Evolutionary conservation across 78 protist genomes (phyloP), one percentile per base, ranked within the genome.

Genomic region (Guillardia theta): DNA sequence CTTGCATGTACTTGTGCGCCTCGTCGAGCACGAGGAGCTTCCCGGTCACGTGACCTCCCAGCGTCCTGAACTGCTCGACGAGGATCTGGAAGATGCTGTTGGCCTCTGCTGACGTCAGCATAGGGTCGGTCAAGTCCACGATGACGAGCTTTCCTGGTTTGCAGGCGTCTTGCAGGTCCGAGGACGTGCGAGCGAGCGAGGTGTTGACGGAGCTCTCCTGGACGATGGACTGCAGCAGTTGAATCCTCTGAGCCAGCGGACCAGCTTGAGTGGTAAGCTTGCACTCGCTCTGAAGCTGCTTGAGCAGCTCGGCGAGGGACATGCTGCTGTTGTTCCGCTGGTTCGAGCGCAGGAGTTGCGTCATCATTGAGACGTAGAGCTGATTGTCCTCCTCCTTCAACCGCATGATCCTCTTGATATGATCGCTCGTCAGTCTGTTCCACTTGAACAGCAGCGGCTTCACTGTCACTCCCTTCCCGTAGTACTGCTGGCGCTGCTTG

Each of bases 81-180:
- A 88, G 70, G 76, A 88, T 64, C 41, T 88, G 93, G 44, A 88
- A 88, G 37, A 88, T 48, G 70, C 93, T 64, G 70, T 88, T 88
- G 15, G 93, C 93, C 36, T 88, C 93, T 39, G 30, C 93, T 1
- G 93, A 47, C 21, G 93, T 9, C 54, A 88, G 18, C 54, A 88
- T 44, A 54, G 62, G 93, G 44, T 88, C 93, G 47, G 93, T 53
- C 70, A 88, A 36, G 44, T 88, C 93, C n/a, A 53, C 93, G 18
- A 88, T 44, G 39, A 88, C 70, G 76, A 88, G 30, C 2, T 22
- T n/a, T 8, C 93, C 93, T 24, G 62, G 48, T 1, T 6, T 41
- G 48, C 21, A 24, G 36, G 50, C 30, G 22, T 36, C 47, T 30
- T 12, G 46, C 12, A 88, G 64, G 44, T 88, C 70, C 27, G 48